Percentiles rank a stretch among this genome's conserved stretches.
Evolutionary conservation across 2,329 filamentous ascomycete species (phyloP).

Genomic region (Periconia digitata): DNA sequence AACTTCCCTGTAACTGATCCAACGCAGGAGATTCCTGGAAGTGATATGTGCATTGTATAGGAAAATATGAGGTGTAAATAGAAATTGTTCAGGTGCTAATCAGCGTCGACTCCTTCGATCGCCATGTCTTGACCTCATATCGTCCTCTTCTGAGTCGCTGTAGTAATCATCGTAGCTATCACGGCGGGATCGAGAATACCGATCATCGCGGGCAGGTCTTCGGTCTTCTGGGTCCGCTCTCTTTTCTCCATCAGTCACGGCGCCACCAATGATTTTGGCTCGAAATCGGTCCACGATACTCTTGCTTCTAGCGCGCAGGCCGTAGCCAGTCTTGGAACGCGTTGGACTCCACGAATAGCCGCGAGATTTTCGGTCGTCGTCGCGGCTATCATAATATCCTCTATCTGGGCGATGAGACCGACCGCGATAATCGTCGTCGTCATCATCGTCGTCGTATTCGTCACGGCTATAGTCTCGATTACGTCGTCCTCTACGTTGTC

Average conservation of each 20-base stretch:
- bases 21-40: too few species aligned
- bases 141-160: neutral
- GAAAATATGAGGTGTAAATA: too few species aligned
- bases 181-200: neutral
- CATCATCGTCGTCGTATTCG: neutral
- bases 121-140: neutral
- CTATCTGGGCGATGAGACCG: neutral
- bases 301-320: neutral
- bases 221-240: neutral
- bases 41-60: too few species aligned
- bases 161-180: neutral
- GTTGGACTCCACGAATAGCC: neutral
- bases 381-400: neutral
- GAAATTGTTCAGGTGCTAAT: too few species aligned
- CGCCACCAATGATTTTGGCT: neutral
- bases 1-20: too few species aligned
- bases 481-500: neutral
- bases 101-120: neutral
- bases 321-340: neutral
- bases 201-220: neutral
- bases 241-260: neutral
- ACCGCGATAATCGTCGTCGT: neutral
- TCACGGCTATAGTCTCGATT: neutral
- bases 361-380: neutral
- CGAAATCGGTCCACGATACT: neutral